phyloP scores from a whole-genome alignment of 306 rosid genomes.

The Rubus idaeus region DNA sequence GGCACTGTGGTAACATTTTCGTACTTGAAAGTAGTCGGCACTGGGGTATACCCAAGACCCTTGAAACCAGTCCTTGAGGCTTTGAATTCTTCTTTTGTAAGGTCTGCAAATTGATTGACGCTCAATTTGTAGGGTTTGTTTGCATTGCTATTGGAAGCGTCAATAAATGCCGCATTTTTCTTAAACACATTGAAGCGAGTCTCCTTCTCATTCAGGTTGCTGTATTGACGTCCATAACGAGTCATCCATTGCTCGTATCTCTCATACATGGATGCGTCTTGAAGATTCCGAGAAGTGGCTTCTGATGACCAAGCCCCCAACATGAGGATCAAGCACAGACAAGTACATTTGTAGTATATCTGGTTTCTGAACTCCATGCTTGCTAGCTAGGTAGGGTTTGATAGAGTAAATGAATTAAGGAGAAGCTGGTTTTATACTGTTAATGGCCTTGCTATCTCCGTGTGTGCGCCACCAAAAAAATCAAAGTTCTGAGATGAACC shows the following conservation, averaged over 20 bases:
- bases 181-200: conserved; percentile 37
- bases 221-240: conserved; percentile 24
- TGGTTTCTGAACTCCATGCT: conserved; percentile 30
- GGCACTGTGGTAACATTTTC: conserved; percentile 27
- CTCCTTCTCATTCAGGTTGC: conserved; percentile 22
- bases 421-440: neutral
- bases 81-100: conserved; percentile 44
- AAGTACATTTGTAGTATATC: neutral
- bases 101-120: conserved; percentile 38
- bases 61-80: conserved; percentile 43
- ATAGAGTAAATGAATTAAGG: neutral
- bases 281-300: conserved; percentile 40
- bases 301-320: conserved; percentile 25
- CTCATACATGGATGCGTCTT: conserved; percentile 31
- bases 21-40: conserved; percentile 37
- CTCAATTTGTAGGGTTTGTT: conserved; percentile 35
- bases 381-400: neutral
- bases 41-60: conserved; percentile 35
- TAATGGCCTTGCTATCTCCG: neutral
- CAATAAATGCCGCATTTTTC: conserved; percentile 34
- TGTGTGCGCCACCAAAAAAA: neutral
- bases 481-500: neutral
- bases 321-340: conserved; percentile 25
- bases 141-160: conserved; percentile 32
- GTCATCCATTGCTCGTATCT: conserved; percentile 43